Percentiles rank a stretch among this genome's conserved stretches.
phyloP scores from a whole-genome alignment of 208 protist genomes.

The Zelonia costaricensis region DNA sequence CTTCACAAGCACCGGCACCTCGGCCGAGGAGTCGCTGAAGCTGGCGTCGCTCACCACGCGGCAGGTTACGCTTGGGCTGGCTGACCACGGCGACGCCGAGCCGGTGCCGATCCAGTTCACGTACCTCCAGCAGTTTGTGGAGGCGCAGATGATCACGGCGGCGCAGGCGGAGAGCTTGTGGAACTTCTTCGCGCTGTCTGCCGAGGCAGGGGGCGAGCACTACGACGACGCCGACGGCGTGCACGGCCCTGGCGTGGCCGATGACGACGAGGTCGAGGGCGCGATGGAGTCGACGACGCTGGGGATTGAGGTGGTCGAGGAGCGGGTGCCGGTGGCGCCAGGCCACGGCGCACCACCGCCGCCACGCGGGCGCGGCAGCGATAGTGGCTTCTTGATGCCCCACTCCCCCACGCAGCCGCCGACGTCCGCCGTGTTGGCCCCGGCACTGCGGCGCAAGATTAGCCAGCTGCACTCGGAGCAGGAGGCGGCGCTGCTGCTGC shows the following conservation, averaged over 20 bases:
- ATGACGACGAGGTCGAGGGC: neutral
- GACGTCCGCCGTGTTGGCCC: constrained; percentile 30
- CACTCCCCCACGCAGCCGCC: constrained; percentile 10
- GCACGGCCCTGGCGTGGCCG: too few relatives aligned
- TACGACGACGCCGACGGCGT: too few relatives aligned
- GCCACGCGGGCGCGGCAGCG: too few relatives aligned
- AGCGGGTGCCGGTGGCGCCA: neutral
- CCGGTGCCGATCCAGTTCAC: constrained; percentile 72
- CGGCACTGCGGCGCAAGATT: constrained; percentile 44
- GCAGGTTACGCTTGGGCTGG: constrained; percentile 54
- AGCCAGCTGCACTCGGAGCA: constrained; percentile 33
- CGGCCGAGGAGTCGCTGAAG: constrained; percentile 62
- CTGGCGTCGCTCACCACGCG: constrained; percentile 62
- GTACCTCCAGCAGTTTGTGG: constrained; percentile 76
- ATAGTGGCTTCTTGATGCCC: constrained; percentile 9
- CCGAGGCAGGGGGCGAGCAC: too few relatives aligned
- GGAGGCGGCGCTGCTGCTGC: constrained; percentile 10
- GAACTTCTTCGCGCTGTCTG: constrained; percentile 51
- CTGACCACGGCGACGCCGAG: constrained; percentile 34
- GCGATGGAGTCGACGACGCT: neutral
- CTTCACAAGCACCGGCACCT: constrained; percentile 18
- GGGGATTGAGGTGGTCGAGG: neutral
- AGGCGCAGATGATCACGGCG: constrained; percentile 80
- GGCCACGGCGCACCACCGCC: too few relatives aligned
- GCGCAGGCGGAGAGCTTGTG: constrained; percentile 73